Base-by-base conservation (phyloP, 345 rosid species). In the Gossypium sturtianum region DNA sequence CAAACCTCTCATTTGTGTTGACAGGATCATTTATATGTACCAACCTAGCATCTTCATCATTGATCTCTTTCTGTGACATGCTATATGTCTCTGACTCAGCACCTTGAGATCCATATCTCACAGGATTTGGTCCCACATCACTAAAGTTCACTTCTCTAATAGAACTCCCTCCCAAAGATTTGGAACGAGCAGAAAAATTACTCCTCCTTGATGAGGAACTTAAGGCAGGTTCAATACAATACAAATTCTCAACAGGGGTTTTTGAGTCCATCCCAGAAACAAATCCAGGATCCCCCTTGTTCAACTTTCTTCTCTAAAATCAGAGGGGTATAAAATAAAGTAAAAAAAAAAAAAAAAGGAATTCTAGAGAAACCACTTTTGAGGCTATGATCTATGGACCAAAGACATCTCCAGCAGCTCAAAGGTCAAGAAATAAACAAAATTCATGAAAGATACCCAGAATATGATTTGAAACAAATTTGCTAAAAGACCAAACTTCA, bases 31-130 rank as follows among this genome's bases (percentile, higher is more conserved):
- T 78, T 19, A 96, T 79, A 76, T 90, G 88, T 38, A 96, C 79
- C 77, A 90, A 77, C 87, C 98, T 89, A 66, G 97, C 97, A 56
- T 96, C 98, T 62, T 93, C 97, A 58, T 96, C 99, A 41, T 75
- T 90, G 81, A 91, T 93, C 87, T 91, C 99, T 56, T 84, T 93
- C 77, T 82, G 93, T 52, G 99, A 96, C 84, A 59, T 41, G 74
- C 90, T 85, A 23, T 89, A 70, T 47, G 65, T 78, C 79, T 89
- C 97, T 0, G 93, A 93, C 29, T 89, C 97, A 49, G 83, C 87
- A 48, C 93, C 86, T 45, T 78, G 84, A 6, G 97, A 91, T 29
- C 97, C 97, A 60, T 91, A 82, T 62, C 88, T 86, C 54, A 85
- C 80, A 62, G 86, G 89, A 76, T 81, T 90, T 2, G 88, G 81